Evolutionary conservation across 805 yeast genomes (phyloP).

Genomic region (Yamadazyma akitaensis): DNA sequence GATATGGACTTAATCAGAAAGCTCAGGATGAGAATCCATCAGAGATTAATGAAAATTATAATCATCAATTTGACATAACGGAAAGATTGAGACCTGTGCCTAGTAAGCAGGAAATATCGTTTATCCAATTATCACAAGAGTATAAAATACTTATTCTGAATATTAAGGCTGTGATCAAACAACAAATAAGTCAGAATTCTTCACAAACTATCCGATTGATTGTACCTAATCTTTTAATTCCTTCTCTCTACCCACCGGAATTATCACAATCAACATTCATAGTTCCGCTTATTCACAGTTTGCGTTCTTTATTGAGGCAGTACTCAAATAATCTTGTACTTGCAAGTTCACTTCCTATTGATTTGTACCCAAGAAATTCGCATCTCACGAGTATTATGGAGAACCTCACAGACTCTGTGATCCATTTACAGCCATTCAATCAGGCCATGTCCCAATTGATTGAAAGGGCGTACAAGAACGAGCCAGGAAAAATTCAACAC

Average conservation of each 20-base stretch:
- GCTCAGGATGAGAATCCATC: conserved; percentile 18
- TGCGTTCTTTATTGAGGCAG: conserved; percentile 52
- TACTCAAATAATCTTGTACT: conserved; percentile 46
- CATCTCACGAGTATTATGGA: conserved; percentile 51
- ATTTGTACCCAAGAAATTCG: conserved; percentile 56
- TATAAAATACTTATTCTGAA: conserved; percentile 30
- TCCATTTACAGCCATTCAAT: conserved; percentile 78
- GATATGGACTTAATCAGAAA: conserved; percentile 58
- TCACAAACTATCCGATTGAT: conserved; percentile 58
- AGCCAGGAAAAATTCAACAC: conserved; percentile 76
- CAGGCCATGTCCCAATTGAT: conserved; percentile 65
- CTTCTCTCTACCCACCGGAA: conserved; percentile 62
- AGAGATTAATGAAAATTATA: conserved; percentile 49
- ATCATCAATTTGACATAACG: conserved; percentile 73
- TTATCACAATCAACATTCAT: conserved; percentile 45
- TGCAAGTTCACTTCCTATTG: conserved; percentile 57
- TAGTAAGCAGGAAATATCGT: conserved; percentile 55
- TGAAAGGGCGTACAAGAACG: conserved; percentile 66
- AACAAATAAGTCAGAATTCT: conserved; percentile 37
- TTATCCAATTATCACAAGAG: conserved; percentile 39
- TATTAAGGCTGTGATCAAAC: conserved; percentile 36
- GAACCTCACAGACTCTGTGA: conserved; percentile 58
- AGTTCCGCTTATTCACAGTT: conserved; percentile 57
- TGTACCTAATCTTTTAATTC: conserved; percentile 77
- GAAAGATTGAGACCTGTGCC: conserved; percentile 67